Base-by-base conservation (phyloP, 805 yeast species). In the Groenewaldozyma tartarivorans region DNA sequence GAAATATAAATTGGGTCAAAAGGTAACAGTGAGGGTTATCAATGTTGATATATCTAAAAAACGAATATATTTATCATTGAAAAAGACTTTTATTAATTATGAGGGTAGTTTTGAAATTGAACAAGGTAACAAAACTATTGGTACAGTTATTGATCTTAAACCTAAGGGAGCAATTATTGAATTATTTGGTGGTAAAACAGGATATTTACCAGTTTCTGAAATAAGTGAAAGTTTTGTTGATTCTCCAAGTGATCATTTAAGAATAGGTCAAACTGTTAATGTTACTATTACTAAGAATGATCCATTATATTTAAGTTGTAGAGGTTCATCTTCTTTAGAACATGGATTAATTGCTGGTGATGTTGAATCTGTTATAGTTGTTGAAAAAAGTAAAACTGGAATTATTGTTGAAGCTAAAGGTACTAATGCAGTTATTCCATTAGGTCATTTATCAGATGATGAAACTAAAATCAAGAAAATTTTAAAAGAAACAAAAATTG, bases 191-290 rank as follows among this genome's bases (percentile, higher is more conserved):
- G 69, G 71, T 40, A 59, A 84, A 33, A 74, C 70, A 49, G 98
- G 87, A 0, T 88, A 76, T 57, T 66, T 92, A 46, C 97, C 98
- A 22, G 76, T 79, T 48, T 68, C 79, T 41, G 97, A 92, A 64
- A 83, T 92, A 53, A 81, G 94, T 40, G 97, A 92, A 62, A 77
- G 95, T 1, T 84, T 74, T 57, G 92, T 88, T 31, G 71, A 68
- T 39, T 74, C 76, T 41, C 87, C 95, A 16, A 75, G 72, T 49
- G 90, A 87, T 49, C 81, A 80, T 59, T 71, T 90, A 51, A 77
- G 77, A 48, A 55, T 82, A 13, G 95, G 95, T 3, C 97, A 92
- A 62, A 79, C 95, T 1, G 79, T 92, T 30, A 61, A 65, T 5
- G 94, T 84, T 5, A 75, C 79, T 51, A 65, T 92, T 15, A 52